Base-by-base conservation (phyloP, 2,329 filamentous ascomycete genomes). In the Xylaria sp. region DNA sequence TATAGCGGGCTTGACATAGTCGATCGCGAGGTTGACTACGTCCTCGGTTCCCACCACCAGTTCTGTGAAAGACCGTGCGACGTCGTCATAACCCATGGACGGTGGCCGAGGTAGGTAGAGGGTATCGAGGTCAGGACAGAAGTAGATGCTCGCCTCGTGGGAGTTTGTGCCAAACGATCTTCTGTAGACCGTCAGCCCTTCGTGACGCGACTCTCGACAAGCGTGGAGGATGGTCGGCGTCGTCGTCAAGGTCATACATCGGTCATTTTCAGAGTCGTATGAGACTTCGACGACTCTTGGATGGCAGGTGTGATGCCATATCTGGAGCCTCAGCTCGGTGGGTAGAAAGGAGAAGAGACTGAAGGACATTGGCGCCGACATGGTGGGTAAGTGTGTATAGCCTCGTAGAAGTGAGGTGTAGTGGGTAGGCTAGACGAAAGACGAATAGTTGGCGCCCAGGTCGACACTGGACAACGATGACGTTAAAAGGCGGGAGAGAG, bases 1-100 rank as follows among this genome's bases (percentile, higher is more conserved):
- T 47, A 78, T 70, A 29, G 73, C 67, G 16, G 72, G 66, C 22
- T 70, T 70, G 29, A 80, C 75, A 50, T 78, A 74, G 62, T 80
- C 78, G 43, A 80, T 69, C 2, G 76, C 78, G 6, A 80, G 67
- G 29, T 71, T 68, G 40, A 64, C 64, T 11, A 78, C 67, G 38
- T 71, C 63, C 24, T 72, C 64, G 1, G 72, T 65, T 26, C 69
- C 66, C 22, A 59, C 64, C 21, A 78, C 68, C 29, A 74, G 66
- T 3, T 66, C 59, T 2, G 70, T 66, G 47, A 79, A 77, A 41
- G 77, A 74, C 37, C 76, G 69, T 7, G 74, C 66, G 2, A 65
- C 71, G 61, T 69, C 74, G 61, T 72, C 71, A 63, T 76, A 76
- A 48, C 74, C 74, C 68, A 75, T 65, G 57, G 68, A 69, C 44